These are phyloP conservation scores for Podospora pseudoanserina DNA, from an alignment of 495 filamentous ascomycete species.

Conservation along the genomic window DNA sequence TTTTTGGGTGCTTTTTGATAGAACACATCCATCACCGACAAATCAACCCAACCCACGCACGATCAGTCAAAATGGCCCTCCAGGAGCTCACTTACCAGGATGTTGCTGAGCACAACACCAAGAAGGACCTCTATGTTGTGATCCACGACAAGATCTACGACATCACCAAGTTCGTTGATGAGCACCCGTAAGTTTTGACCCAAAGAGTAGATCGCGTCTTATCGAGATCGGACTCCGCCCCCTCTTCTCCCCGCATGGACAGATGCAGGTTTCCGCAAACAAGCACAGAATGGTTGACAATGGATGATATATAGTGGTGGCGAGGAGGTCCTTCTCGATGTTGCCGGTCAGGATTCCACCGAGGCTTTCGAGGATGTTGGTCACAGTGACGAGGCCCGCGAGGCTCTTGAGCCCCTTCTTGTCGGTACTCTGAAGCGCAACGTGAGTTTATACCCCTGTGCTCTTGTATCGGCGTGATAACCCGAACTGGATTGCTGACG, in stretches of 20 bases:
- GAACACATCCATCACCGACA: constrained; percentile 17
- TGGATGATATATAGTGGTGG: constrained; percentile 65
- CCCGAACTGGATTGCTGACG: constrained; percentile 10
- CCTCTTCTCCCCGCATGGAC: not conserved
- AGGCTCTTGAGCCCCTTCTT: constrained; percentile 77
- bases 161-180: constrained; percentile 81
- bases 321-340: constrained; percentile 96
- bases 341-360: constrained; percentile 92
- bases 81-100: constrained; percentile 81
- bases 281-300: constrained; percentile 16
- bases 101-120: constrained; percentile 80
- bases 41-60: not conserved
- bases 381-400: constrained; percentile 96
- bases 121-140: constrained; percentile 92
- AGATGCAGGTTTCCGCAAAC: not conserved
- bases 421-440: constrained; percentile 81
- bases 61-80: constrained; percentile 54
- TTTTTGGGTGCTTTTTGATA: constrained; percentile 5
- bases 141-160: constrained; percentile 98
- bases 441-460: constrained; percentile 47
- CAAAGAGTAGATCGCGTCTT: not conserved
- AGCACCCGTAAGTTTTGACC: constrained; percentile 85
- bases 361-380: constrained; percentile 99
- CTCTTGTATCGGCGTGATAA: constrained; percentile 2
- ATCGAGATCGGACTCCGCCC: not conserved